Percentiles rank a stretch among this genome's conserved stretches.
Conservation (phyloP, 2,329 filamentous ascomycete species). For the Pyrenochaeta sp. region DNA sequence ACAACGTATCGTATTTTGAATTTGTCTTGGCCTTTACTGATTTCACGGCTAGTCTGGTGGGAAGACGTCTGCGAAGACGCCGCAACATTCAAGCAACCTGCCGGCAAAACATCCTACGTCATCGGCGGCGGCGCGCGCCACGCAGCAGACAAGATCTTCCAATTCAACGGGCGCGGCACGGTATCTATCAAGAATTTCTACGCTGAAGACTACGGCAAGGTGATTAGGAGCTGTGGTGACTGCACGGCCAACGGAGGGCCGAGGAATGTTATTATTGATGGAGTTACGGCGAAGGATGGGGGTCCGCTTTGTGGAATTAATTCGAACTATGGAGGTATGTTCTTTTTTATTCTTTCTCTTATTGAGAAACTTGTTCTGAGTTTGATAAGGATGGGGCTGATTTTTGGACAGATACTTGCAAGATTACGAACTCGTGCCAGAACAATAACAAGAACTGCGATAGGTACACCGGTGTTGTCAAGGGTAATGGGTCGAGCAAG, state of each 20-base stretch:
- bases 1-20: too few species aligned
- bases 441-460: conserved; percentile 18
- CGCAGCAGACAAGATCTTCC: too few species aligned
- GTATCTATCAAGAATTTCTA: too few species aligned
- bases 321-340: conserved; percentile 56
- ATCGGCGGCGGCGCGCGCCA: too few species aligned
- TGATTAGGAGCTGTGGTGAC: background rate
- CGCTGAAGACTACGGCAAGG: too few species aligned
- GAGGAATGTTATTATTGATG: conserved; percentile 52
- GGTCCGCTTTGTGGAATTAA: conserved; percentile 50
- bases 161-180: too few species aligned
- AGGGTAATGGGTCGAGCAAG: conserved; percentile 15
- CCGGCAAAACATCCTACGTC: conserved; percentile 2
- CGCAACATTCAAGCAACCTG: too few species aligned
- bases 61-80: too few species aligned
- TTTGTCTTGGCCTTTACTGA: background rate
- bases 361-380: too few species aligned
- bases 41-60: conserved; percentile 7
- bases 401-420: conserved; percentile 15
- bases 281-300: conserved; percentile 31
- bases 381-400: too few species aligned
- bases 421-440: conserved; percentile 22
- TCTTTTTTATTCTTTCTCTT: background rate
- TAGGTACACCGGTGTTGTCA: conserved; percentile 21
- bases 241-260: conserved; percentile 53